phyloP scores from a whole-genome alignment of 129 eudicot species.

The Saposhnikovia divaricata region DNA sequence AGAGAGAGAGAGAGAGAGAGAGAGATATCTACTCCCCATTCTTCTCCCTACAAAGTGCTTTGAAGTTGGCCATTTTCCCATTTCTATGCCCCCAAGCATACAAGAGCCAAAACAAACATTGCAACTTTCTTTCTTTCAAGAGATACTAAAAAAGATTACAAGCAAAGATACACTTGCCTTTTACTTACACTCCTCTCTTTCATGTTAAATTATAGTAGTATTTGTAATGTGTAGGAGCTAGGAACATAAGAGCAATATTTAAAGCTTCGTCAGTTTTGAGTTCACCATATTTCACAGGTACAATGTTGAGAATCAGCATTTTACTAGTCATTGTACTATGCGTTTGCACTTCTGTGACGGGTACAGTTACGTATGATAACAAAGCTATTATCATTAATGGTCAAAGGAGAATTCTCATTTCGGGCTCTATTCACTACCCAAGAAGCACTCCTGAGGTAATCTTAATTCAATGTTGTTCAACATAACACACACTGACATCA shows the following conservation, averaged over 20 bases:
- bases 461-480: slow-evolving; percentile 4
- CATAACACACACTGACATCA: not conserved
- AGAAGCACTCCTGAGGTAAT: slow-evolving; percentile 96
- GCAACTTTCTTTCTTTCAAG: not conserved
- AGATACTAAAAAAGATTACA: not conserved
- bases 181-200: not conserved
- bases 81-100: not conserved
- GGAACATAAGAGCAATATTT: not conserved
- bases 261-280: not conserved
- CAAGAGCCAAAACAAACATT: not conserved
- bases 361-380: slow-evolving; percentile 60
- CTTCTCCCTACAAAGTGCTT: not conserved
- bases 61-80: not conserved
- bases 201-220: not conserved
- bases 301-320: slow-evolving; percentile 29
- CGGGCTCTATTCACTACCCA: slow-evolving; percentile 94
- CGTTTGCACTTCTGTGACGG: slow-evolving; percentile 36
- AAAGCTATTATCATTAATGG: slow-evolving; percentile 74
- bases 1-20: not conserved
- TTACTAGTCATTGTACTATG: slow-evolving; percentile 21
- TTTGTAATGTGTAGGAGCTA: not conserved
- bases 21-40: not conserved
- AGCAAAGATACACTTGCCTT: not conserved
- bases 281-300: not conserved
- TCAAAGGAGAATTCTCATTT: slow-evolving; percentile 66